Conservation (phyloP, 352 stramenopile genomes). For the Globisporangium irregulare region DNA sequence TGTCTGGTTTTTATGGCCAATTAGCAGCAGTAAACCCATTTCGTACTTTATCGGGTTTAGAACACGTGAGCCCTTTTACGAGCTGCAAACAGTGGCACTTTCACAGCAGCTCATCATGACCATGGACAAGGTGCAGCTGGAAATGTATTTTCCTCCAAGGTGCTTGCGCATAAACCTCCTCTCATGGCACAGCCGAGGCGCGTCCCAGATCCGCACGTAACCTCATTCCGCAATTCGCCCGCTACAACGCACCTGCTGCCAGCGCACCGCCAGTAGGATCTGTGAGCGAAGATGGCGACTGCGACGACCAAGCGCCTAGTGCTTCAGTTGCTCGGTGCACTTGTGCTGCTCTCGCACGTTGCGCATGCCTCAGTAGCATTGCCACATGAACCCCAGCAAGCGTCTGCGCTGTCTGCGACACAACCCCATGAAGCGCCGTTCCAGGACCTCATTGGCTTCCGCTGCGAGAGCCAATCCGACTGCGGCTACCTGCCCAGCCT, state of each 20-base stretch:
- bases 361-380: background rate
- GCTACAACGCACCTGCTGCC: background rate
- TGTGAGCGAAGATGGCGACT: background rate
- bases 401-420: background rate
- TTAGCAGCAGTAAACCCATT: background rate
- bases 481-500: constrained; percentile 76
- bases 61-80: background rate
- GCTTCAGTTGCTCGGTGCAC: constrained; percentile 6
- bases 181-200: background rate
- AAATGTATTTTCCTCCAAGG: background rate
- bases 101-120: background rate
- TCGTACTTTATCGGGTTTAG: background rate
- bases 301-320: background rate
- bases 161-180: constrained; percentile 1
- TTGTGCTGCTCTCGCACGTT: background rate
- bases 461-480: constrained; percentile 48
- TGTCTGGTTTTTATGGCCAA: background rate
- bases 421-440: constrained; percentile 18
- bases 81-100: background rate
- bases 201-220: background rate
- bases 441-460: constrained; percentile 35
- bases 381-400: background rate
- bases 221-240: constrained; percentile 4
- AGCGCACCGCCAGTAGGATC: background rate
- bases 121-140: background rate